Conservation (phyloP, 2,329 filamentous ascomycete species). For the Pseudocercospora vitis region DNA sequence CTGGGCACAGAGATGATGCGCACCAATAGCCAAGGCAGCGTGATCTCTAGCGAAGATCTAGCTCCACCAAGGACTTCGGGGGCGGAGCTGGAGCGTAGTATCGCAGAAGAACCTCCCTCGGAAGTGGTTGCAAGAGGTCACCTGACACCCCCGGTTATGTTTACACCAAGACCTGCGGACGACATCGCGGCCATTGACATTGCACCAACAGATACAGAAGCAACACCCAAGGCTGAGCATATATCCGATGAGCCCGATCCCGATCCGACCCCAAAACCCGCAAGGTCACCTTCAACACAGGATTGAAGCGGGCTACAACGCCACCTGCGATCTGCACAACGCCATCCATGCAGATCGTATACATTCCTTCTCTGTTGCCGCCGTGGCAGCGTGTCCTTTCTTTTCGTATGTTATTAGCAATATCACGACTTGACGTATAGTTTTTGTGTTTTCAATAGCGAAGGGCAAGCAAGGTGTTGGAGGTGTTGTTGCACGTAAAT, state of each 20-base stretch:
- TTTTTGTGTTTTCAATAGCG: conserved; percentile 9
- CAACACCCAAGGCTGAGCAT: conserved; percentile 41
- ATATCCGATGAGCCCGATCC: conserved; percentile 34
- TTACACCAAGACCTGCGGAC: conserved; percentile 47
- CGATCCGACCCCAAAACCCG: conserved; percentile 45
- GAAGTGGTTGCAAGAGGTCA: conserved; percentile 38
- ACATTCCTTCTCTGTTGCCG: neutral
- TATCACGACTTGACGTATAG: conserved; percentile 22
- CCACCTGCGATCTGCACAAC: conserved; percentile 3
- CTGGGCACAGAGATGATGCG: conserved; percentile 97
- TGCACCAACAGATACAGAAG: conserved; percentile 42
- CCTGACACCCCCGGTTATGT: conserved; percentile 54
- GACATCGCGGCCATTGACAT: conserved; percentile 43
- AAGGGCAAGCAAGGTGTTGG: conserved; percentile 33
- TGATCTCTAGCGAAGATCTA: conserved; percentile 51
- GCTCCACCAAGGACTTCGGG: conserved; percentile 23
- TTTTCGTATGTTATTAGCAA: conserved; percentile 19
- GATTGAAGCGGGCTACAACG: conserved; percentile 4
- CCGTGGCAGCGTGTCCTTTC: neutral
- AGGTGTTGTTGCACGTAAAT: conserved; percentile 28
- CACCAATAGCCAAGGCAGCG: conserved; percentile 88
- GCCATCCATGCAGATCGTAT: conserved; percentile 12
- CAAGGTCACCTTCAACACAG: conserved; percentile 23
- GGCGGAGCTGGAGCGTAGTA: conserved; percentile 27
- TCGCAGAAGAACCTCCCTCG: conserved; percentile 43